A percentile compares a stretch with the other conserved stretches of the same genome.
Evolutionary conservation across 139 green algal genomes (phyloP).

Genomic region (Tetradesmus lagerheimii): DNA sequence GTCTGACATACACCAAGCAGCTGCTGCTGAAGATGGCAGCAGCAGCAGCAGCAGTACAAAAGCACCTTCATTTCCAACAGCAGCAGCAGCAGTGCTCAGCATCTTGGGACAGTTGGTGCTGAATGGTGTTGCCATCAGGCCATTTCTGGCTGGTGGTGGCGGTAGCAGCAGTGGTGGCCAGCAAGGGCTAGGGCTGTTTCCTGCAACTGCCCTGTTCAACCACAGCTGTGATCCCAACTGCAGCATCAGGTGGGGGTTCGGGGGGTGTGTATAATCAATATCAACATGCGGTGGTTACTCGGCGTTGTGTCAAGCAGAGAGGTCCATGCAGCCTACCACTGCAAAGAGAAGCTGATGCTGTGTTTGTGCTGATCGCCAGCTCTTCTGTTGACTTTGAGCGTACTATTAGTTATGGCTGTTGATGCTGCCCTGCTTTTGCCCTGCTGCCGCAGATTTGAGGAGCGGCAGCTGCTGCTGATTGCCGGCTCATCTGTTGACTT

Average conservation of each 20-base stretch:
- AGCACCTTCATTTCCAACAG: background rate
- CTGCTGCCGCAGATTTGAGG: too few species aligned
- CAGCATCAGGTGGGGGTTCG: constrained; percentile 26
- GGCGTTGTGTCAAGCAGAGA: too few species aligned
- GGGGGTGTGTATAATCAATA: too few species aligned
- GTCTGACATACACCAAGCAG: constrained; percentile 2
- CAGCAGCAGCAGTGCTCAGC: constrained; percentile 3
- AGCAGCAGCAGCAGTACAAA: background rate
- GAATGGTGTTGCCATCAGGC: constrained; percentile 25
- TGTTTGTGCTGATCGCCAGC: too few species aligned
- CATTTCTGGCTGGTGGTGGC: background rate
- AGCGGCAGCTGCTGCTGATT: too few species aligned
- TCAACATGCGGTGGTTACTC: too few species aligned
- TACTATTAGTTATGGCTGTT: too few species aligned
- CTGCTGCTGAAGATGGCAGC: background rate
- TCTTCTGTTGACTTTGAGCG: too few species aligned
- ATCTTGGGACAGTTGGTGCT: background rate
- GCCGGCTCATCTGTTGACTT: too few species aligned
- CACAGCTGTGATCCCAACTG: constrained; percentile 37
- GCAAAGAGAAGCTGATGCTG: too few species aligned
- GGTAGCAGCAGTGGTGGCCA: background rate
- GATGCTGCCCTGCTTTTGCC: too few species aligned
- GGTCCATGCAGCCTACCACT: too few species aligned
- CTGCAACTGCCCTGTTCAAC: constrained; percentile 24
- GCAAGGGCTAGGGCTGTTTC: constrained; percentile 27